Evolutionary conservation across 305 asterid genomes (phyloP).

Genomic region (Fraxinus paxiana): DNA sequence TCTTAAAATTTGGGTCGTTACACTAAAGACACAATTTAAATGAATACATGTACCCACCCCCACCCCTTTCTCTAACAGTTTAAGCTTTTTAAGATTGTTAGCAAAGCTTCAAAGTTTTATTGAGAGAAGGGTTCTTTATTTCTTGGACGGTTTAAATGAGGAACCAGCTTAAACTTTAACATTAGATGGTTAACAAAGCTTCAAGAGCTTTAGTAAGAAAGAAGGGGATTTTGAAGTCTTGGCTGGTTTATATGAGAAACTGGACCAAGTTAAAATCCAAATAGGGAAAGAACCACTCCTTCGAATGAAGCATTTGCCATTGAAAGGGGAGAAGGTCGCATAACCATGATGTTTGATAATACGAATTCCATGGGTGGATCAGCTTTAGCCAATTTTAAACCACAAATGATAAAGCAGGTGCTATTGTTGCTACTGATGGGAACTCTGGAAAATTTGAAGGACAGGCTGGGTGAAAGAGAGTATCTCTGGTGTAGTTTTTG

Average conservation of each 20-base stretch:
- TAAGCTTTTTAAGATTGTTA: not conserved
- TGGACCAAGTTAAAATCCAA: not conserved
- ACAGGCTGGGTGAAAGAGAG: not conserved
- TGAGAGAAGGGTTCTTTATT: not conserved
- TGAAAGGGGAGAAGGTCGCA: not conserved
- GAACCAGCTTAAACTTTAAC: not conserved
- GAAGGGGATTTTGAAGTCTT: not conserved
- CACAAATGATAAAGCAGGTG: not conserved
- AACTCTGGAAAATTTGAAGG: not conserved
- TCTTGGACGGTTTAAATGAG: not conserved
- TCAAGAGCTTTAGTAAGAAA: not conserved
- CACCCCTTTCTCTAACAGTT: not conserved
- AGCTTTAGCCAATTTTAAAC: not conserved
- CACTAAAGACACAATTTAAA: not conserved
- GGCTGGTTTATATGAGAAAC: not conserved
- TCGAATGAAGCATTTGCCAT: not conserved
- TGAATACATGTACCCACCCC: not conserved
- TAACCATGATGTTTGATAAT: not conserved
- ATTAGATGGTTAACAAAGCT: not conserved
- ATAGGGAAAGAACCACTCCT: not conserved
- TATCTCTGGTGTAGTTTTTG: not conserved
- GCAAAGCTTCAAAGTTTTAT: not conserved
- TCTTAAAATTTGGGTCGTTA: too few relatives aligned
- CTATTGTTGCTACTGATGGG: not conserved
- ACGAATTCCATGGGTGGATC: not conserved